phyloP scores from a whole-genome alignment of 169 alveolate genomes.

The Cryptosporidium parvum region DNA sequence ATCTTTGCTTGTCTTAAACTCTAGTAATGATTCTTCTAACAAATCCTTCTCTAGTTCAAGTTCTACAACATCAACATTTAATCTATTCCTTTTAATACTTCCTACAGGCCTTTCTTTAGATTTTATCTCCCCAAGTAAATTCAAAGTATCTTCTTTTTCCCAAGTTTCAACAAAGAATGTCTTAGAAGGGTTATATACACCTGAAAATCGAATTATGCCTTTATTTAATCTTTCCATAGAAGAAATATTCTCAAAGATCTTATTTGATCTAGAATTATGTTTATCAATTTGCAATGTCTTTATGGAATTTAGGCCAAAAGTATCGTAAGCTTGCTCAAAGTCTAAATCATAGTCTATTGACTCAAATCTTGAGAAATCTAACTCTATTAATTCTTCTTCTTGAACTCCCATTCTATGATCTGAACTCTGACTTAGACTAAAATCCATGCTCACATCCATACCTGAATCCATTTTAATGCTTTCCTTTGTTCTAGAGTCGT shows the following conservation, averaged over 20 bases:
- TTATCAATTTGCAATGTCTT: not conserved
- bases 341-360: not conserved
- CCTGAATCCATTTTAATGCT: not conserved
- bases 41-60: not conserved
- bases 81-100: not conserved
- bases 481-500: not conserved
- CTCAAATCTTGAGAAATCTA: not conserved
- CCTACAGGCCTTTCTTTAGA: not conserved
- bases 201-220: conserved; percentile 8
- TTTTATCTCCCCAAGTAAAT: not conserved
- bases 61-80: not conserved
- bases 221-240: not conserved
- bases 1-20: not conserved
- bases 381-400: not conserved
- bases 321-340: conserved; percentile 8
- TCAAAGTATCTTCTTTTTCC: conserved; percentile 18
- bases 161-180: conserved; percentile 41
- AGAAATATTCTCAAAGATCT: not conserved
- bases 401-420: not conserved
- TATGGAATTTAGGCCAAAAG: not conserved
- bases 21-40: not conserved
- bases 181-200: conserved; percentile 13
- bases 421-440: not conserved
- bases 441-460: not conserved
- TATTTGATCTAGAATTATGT: not conserved